Evolutionary conservation across 1,284 basidiomycete species (phyloP).

Genomic region (Papiliotrema laurentii): DNA sequence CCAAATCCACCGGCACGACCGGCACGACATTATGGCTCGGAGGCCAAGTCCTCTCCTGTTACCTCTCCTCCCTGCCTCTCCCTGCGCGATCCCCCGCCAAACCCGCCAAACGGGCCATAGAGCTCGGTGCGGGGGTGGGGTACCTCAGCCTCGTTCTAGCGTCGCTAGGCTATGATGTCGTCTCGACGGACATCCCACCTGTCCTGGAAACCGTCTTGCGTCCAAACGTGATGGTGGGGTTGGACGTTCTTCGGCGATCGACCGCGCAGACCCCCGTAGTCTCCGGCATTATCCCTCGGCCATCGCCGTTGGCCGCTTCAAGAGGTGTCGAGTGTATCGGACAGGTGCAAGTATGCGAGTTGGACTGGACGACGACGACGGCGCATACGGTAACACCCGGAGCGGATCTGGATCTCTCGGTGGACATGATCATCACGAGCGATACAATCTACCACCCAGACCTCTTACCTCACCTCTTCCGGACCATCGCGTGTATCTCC

Average conservation of each 20-base stretch:
- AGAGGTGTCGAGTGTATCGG: background rate
- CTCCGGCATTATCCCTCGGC: background rate
- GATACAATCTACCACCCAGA: slow-evolving; percentile 73
- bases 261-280: background rate
- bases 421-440: slow-evolving; percentile 71
- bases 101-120: slow-evolving; percentile 54
- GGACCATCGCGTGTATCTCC: slow-evolving; percentile 49
- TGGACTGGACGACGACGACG: slow-evolving; percentile 25
- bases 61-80: slow-evolving; percentile 49
- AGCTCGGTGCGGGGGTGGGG: slow-evolving; percentile 78
- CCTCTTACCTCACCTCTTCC: slow-evolving; percentile 66
- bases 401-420: background rate
- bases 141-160: slow-evolving; percentile 67
- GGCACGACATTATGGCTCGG: slow-evolving; percentile 87
- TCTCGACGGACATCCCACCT: slow-evolving; percentile 70
- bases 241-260: slow-evolving; percentile 6
- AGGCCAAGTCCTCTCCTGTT: slow-evolving; percentile 66
- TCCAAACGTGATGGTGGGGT: slow-evolving; percentile 58
- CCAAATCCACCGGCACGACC: slow-evolving; percentile 52
- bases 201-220: slow-evolving; percentile 65
- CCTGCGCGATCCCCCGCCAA: background rate
- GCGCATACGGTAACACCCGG: too few species aligned
- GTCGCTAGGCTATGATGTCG: slow-evolving; percentile 67
- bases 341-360: slow-evolving; percentile 1
- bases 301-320: background rate